Percentiles rank a stretch among this genome's conserved stretches.
phyloP scores from a whole-genome alignment of 1,284 basidiomycete genomes.

The Malassezia brasiliensis region DNA sequence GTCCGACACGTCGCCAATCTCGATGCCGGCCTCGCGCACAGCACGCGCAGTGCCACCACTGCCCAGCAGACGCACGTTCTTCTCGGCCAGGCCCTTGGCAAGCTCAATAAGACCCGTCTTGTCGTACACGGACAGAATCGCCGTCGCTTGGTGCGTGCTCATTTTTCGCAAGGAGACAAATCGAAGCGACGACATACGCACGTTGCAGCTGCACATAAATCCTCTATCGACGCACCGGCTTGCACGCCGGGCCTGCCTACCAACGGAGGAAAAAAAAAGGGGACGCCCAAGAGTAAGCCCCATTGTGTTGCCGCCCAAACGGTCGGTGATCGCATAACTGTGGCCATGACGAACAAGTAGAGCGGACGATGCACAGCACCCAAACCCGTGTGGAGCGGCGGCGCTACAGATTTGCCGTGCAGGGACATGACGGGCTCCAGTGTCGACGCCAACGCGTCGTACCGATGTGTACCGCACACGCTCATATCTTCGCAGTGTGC shows the following conservation, averaged over 20 bases:
- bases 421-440: too few relatives aligned
- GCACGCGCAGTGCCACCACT: constrained; percentile 96
- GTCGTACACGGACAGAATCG: constrained; percentile 92
- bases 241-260: too few relatives aligned
- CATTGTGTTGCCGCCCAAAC: constrained; percentile 18
- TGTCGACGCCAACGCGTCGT: neutral
- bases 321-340: constrained; percentile 20
- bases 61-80: constrained; percentile 79
- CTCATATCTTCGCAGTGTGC: constrained; percentile 17
- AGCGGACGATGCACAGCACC: neutral
- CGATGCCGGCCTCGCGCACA: constrained; percentile 84
- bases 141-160: constrained; percentile 48
- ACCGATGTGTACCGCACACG: neutral
- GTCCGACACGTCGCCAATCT: constrained; percentile 90
- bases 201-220: neutral
- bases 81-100: constrained; percentile 67
- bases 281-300: constrained; percentile 23
- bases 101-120: constrained; percentile 84
- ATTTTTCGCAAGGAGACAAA: neutral
- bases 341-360: constrained; percentile 15
- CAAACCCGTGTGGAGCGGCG: too few relatives aligned
- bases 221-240: neutral
- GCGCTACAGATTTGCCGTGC: too few relatives aligned
- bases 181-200: neutral
- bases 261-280: neutral